Evolutionary conservation across 106 monocot genomes (phyloP).

Genomic region (Dendrobium chrysotoxum): DNA sequence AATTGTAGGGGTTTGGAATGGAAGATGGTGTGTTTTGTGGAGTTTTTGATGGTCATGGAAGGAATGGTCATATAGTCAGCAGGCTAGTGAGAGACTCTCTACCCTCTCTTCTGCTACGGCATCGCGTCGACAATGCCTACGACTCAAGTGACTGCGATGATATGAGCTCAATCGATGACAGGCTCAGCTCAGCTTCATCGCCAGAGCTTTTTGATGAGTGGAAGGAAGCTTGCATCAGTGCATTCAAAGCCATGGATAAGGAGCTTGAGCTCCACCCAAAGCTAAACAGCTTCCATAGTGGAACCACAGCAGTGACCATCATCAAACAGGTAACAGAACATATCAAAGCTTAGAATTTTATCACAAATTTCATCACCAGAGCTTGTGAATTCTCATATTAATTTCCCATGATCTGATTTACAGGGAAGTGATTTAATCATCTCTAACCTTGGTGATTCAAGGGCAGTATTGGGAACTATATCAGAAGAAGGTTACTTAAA

Average conservation of each 20-base stretch:
- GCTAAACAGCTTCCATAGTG: slow-evolving; percentile 64
- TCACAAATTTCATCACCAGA: background rate
- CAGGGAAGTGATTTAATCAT: slow-evolving; percentile 82
- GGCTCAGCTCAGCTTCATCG: slow-evolving; percentile 27
- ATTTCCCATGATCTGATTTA: slow-evolving; percentile 3
- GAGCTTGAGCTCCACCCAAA: slow-evolving; percentile 43
- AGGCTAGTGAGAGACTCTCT: slow-evolving; percentile 65
- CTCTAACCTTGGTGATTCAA: slow-evolving; percentile 92
- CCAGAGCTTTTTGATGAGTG: slow-evolving; percentile 74
- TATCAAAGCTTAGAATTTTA: background rate
- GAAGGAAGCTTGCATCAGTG: slow-evolving; percentile 66
- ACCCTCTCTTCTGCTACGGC: slow-evolving; percentile 52
- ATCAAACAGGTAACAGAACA: slow-evolving; percentile 54
- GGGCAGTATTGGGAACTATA: slow-evolving; percentile 60
- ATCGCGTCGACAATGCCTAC: slow-evolving; percentile 18
- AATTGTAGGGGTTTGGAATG: slow-evolving; percentile 61
- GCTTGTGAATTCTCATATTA: background rate
- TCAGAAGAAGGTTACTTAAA: slow-evolving; percentile 42
- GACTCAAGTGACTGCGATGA: slow-evolving; percentile 16
- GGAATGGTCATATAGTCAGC: slow-evolving; percentile 76
- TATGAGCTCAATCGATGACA: slow-evolving; percentile 23
- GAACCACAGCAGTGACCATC: slow-evolving; percentile 70
- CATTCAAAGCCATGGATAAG: slow-evolving; percentile 81
- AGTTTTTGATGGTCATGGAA: slow-evolving; percentile 92
- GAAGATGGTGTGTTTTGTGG: slow-evolving; percentile 83